Evolutionary conservation across 352 stramenopile species (phyloP).

Genomic region (Achlya hypogyna): DNA sequence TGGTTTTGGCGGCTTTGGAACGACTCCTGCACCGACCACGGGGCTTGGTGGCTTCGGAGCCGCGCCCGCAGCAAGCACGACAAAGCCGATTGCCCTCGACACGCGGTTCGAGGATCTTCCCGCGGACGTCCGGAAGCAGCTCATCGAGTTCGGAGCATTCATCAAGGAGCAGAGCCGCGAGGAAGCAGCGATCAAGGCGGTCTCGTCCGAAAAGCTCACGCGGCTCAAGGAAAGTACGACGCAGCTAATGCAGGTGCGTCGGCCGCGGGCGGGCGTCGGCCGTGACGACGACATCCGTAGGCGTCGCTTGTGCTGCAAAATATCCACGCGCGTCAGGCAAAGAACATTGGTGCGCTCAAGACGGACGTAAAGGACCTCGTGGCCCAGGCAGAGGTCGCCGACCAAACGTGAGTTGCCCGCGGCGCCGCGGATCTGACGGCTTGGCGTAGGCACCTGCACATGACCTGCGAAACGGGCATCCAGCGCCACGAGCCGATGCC

Average conservation of each 20-base stretch:
- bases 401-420: constrained; percentile 3
- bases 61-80: background rate
- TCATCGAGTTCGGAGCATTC: constrained; percentile 57
- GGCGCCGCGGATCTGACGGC: background rate
- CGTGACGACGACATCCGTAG: constrained; percentile 29
- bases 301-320: constrained; percentile 14
- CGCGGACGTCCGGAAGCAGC: constrained; percentile 64
- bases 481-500: constrained; percentile 69
- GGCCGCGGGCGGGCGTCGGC: too few species aligned
- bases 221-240: constrained; percentile 45
- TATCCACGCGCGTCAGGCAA: constrained; percentile 14
- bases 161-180: constrained; percentile 63
- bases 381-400: constrained; percentile 9
- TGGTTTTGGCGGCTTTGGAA: constrained; percentile 25
- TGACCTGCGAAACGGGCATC: constrained; percentile 29
- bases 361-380: constrained; percentile 17
- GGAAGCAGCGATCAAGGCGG: constrained; percentile 62
- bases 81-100: constrained; percentile 49
- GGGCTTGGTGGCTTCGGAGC: constrained; percentile 3
- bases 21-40: background rate
- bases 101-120: constrained; percentile 62
- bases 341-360: constrained; percentile 16
- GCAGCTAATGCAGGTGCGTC: constrained; percentile 54
- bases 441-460: constrained; percentile 14
- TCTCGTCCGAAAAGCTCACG: constrained; percentile 48